A percentile compares a stretch with the other conserved stretches of the same genome.
These are phyloP conservation scores for Nemania sp. DNA, from an alignment of 2,329 filamentous ascomycete genomes.

Conservation along the genomic window DNA sequence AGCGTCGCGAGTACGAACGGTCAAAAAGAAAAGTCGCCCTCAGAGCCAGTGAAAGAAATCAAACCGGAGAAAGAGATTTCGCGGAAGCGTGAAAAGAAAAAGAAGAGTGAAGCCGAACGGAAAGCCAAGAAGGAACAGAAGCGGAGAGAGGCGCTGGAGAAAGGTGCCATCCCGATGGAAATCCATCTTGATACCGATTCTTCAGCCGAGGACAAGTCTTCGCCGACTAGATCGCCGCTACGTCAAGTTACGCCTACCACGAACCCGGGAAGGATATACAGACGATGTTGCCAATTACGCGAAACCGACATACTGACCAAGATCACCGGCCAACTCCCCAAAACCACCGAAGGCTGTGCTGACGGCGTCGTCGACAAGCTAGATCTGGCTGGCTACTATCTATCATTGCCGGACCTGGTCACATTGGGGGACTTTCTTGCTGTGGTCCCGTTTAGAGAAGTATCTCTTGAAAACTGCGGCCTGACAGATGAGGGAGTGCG, in stretches of 20 bases:
- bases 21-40: conserved; percentile 35
- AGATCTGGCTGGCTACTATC: conserved; percentile 80
- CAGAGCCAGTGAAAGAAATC: conserved; percentile 38
- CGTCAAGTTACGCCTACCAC: conserved; percentile 76
- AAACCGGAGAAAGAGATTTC: conserved; percentile 50
- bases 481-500: conserved; percentile 85
- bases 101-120: conserved; percentile 87
- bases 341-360: conserved; percentile 65
- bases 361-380: conserved; percentile 80
- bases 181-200: conserved; percentile 72
- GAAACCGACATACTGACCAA: conserved; percentile 92
- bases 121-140: conserved; percentile 92
- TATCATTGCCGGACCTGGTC: conserved; percentile 80
- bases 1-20: conserved; percentile 32
- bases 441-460: conserved; percentile 84
- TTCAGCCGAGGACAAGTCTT: conserved; percentile 43
- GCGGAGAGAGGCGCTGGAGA: conserved; percentile 80
- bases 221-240: conserved; percentile 45
- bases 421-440: conserved; percentile 94
- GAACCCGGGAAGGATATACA: conserved; percentile 89
- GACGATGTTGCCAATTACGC: conserved; percentile 88
- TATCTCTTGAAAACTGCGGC: conserved; percentile 85
- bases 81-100: conserved; percentile 94
- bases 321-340: conserved; percentile 83
- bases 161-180: conserved; percentile 84